Percentiles rank a stretch among this genome's conserved stretches.
These are phyloP conservation scores for Ustilago sp. DNA, from an alignment of 1,284 basidiomycete genomes.

Conservation along the genomic window DNA sequence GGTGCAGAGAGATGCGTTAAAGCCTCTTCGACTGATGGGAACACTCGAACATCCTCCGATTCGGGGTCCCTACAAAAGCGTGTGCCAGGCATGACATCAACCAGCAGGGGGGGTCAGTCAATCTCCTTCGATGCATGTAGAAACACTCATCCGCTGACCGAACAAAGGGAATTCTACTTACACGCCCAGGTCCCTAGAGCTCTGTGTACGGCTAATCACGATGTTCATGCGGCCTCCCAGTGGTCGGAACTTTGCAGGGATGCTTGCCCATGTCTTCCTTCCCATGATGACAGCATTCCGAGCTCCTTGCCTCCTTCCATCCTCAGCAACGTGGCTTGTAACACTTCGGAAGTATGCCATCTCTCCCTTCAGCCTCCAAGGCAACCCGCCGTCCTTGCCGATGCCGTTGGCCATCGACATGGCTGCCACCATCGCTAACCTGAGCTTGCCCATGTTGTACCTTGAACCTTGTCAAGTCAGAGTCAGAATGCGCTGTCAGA, in stretches of 20 bases:
- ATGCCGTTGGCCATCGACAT: conserved; percentile 90
- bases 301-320: conserved; percentile 15
- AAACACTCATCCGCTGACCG: neutral
- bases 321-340: conserved; percentile 74
- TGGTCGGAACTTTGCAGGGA: conserved; percentile 88
- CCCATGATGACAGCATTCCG: conserved; percentile 94
- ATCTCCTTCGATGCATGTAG: conserved; percentile 24
- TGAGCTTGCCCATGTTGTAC: conserved; percentile 40
- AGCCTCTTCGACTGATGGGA: conserved; percentile 31
- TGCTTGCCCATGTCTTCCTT: conserved; percentile 96
- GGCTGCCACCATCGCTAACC: conserved; percentile 89
- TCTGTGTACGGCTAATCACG: conserved; percentile 79
- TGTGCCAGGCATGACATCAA: neutral
- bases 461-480: neutral
- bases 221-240: conserved; percentile 82
- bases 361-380: conserved; percentile 90
- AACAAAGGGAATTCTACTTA: conserved; percentile 7
- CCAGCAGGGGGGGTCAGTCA: neutral
- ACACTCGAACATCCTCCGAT: conserved; percentile 33
- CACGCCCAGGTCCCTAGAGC: conserved; percentile 77
- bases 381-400: conserved; percentile 79
- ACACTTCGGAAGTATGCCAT: conserved; percentile 91
- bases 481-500: too few relatives aligned
- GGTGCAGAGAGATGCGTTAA: conserved; percentile 13
- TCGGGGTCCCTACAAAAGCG: conserved; percentile 40